phyloP scores from a whole-genome alignment of 208 protist genomes.

The Willaertia magna region DNA sequence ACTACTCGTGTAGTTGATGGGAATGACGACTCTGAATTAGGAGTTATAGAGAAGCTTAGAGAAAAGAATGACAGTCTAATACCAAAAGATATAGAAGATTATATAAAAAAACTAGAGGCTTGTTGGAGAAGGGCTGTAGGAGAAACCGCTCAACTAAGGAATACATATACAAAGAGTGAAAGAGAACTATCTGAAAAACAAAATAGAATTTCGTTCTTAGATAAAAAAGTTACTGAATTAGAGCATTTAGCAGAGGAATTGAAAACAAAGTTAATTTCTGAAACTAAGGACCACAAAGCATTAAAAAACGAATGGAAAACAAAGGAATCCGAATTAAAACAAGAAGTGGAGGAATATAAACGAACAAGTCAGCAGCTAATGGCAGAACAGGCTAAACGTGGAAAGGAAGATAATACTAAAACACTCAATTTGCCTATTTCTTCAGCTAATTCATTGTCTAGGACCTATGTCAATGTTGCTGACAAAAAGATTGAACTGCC shows the following conservation, averaged over 20 bases:
- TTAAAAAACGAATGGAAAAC: not conserved
- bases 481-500: not conserved
- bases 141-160: not conserved
- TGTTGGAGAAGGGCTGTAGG: constrained; percentile 2
- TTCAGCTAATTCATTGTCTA: too few relatives aligned
- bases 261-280: not conserved
- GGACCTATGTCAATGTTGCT: too few relatives aligned
- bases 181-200: too few relatives aligned
- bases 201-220: not conserved
- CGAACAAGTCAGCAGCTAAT: not conserved
- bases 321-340: not conserved
- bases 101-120: not conserved
- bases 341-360: not conserved
- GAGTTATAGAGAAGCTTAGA: not conserved
- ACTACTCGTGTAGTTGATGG: not conserved
- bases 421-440: not conserved
- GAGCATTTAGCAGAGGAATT: not conserved
- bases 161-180: not conserved
- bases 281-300: not conserved
- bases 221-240: not conserved
- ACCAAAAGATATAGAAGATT: constrained; percentile 5
- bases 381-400: not conserved
- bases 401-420: not conserved
- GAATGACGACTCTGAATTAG: not conserved
- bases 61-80: not conserved